Evolutionary conservation across 148 eudicot species (phyloP).

Genomic region (Amaranthus hypochondriacus): DNA sequence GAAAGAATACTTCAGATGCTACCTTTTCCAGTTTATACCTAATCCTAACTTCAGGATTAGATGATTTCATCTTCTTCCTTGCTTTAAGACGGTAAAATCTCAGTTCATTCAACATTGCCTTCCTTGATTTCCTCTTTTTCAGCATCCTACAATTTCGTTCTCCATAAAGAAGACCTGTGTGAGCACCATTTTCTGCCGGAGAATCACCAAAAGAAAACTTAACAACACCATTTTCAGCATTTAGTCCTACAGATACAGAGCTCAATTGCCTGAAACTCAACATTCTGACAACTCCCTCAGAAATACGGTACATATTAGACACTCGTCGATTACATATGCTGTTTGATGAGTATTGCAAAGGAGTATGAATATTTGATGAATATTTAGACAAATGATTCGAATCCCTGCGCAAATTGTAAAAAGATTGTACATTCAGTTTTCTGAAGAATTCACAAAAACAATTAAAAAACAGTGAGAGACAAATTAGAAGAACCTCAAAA

Average conservation of each 20-base stretch:
- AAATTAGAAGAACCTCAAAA: slow-evolving; percentile 13
- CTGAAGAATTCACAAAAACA: background rate
- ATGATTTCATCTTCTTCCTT: slow-evolving; percentile 87
- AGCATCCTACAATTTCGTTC: slow-evolving; percentile 18
- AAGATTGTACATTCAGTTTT: background rate
- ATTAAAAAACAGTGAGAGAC: background rate
- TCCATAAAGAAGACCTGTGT: slow-evolving; percentile 11
- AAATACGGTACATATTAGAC: slow-evolving; percentile 2
- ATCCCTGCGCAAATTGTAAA: slow-evolving; percentile 14
- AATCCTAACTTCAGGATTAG: slow-evolving; percentile 89
- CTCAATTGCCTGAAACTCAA: slow-evolving; percentile 33
- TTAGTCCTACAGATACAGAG: slow-evolving; percentile 55
- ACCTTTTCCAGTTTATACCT: slow-evolving; percentile 93
- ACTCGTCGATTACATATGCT: background rate
- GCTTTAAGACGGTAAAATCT: slow-evolving; percentile 82
- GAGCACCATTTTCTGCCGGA: slow-evolving; percentile 7
- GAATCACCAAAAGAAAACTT: slow-evolving; percentile 52
- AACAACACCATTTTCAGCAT: slow-evolving; percentile 52
- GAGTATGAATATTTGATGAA: slow-evolving; percentile 5
- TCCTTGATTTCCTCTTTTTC: slow-evolving; percentile 50
- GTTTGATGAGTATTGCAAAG: background rate
- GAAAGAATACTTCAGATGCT: background rate
- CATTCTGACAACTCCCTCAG: slow-evolving; percentile 16
- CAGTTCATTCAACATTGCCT: slow-evolving; percentile 71
- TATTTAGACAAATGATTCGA: background rate